Percentiles rank a stretch among this genome's conserved stretches.
These are phyloP conservation scores for Nakazawaea wyomingensis DNA, from an alignment of 805 yeast species.

Conservation along the genomic window DNA sequence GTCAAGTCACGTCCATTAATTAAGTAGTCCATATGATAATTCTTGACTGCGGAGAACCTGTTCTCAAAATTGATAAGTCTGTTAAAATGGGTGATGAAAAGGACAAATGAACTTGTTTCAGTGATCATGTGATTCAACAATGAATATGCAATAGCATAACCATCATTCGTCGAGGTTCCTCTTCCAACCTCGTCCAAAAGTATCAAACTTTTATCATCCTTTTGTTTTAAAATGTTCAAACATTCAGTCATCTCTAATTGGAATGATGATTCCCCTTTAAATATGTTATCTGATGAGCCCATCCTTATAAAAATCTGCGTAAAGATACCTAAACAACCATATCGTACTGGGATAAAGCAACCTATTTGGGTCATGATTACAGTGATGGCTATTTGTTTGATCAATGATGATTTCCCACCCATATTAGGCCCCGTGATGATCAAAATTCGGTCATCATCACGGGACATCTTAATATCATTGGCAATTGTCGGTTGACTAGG, in stretches of 20 bases:
- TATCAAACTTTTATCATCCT: constrained; percentile 52
- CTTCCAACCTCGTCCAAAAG: constrained; percentile 74
- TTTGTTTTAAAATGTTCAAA: constrained; percentile 44
- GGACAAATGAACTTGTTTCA: constrained; percentile 33
- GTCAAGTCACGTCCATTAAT: constrained; percentile 29
- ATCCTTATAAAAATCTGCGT: constrained; percentile 51
- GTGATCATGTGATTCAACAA: constrained; percentile 55
- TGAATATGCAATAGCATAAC: constrained; percentile 74
- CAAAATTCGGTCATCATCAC: constrained; percentile 43
- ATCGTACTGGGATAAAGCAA: constrained; percentile 63
- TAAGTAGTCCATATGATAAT: constrained; percentile 71
- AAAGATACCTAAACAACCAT: constrained; percentile 59
- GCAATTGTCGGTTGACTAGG: constrained; percentile 47
- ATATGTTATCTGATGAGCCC: constrained; percentile 79
- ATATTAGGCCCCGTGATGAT: constrained; percentile 83
- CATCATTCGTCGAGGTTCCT: constrained; percentile 69
- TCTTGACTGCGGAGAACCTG: constrained; percentile 38
- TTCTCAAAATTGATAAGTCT: constrained; percentile 48
- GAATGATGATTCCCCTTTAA: constrained; percentile 77
- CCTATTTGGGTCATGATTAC: constrained; percentile 77
- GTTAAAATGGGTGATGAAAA: constrained; percentile 86
- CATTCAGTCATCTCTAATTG: constrained; percentile 73
- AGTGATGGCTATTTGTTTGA: constrained; percentile 65
- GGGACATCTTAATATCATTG: constrained; percentile 52
- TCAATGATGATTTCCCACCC: constrained; percentile 84